Evolutionary conservation across 352 stramenopile species (phyloP), one percentile per base, ranked within the genome.

Genomic region (Paralagenidium karlingii): DNA sequence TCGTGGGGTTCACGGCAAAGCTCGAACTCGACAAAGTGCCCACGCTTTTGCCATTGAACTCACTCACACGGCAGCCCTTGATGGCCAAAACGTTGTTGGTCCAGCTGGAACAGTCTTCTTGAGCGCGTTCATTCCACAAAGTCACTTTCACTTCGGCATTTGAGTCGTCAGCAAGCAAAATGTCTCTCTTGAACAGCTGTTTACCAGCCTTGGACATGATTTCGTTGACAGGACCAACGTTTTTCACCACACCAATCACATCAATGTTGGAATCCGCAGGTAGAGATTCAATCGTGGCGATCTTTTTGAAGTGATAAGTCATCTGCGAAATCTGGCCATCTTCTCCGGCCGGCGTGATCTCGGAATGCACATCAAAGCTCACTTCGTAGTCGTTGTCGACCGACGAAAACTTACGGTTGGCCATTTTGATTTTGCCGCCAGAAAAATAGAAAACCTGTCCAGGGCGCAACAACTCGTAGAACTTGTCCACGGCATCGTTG

Each of bases 341-440:
- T 52, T 98, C 89, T 8, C 75, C 60, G 0, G 80, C 77, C 3
- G 86, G 64, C 22, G 83, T 68, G 58, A 99, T 98, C 30, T 98
- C 84, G 12, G 90, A 88, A 51, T 96, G 82, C 52, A 81, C 63
- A 69, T 98, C 92, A 60, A 99, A 99, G 3, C 88, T 97, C 41
- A 99, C 88, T 60, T 99, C 96, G 55, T 97, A 98, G 46, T 97
- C 73, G 41, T 95, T 96, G 58, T 98, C 94, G 43, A 97, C 84
- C 20, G 66, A 94, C 31, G 94, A 98, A 51, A 94, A 99, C 53
- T 96, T 84, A 60, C 91, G 94, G 60, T 99, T 98, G 28, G 94
- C 92, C 56, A 97, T 89, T 74, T 98, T 98, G 47, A 98, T 66
- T 44, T 91, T 83, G 15, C 94, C 96, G 29, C 88, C 91, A 2